Conservation (phyloP, 2,329 filamentous ascomycete species). For the Aplosporella prunicola region DNA sequence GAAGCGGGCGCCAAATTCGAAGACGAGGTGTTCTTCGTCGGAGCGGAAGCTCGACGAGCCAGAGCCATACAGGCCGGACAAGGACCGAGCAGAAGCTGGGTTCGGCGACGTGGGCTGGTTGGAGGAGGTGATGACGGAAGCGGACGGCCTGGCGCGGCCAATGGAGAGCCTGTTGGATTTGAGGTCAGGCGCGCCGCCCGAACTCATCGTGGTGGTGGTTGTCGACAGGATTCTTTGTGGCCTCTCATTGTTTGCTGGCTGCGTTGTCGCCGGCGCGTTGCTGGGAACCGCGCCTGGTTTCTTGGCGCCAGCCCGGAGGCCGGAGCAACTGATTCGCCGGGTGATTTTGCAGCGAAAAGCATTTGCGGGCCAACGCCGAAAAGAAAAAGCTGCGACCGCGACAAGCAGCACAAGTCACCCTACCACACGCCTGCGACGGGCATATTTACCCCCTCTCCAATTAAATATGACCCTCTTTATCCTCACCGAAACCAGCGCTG, state of each 20-base stretch:
- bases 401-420: conserved; percentile 3
- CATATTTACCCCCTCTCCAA: conserved; percentile 11
- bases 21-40: conserved; percentile 73
- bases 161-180: too few relatives aligned
- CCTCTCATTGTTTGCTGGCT: too few relatives aligned
- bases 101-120: conserved; percentile 29
- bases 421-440: conserved; percentile 9
- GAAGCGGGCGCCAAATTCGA: conserved; percentile 74
- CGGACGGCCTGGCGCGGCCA: conserved; percentile 4
- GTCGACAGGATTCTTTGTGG: too few relatives aligned
- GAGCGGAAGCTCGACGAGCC: conserved; percentile 46
- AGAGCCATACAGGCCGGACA: conserved; percentile 48
- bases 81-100: conserved; percentile 53
- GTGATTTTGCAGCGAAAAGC: too few relatives aligned
- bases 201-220: too few relatives aligned
- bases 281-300: too few relatives aligned
- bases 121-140: not conserved
- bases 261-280: too few relatives aligned
- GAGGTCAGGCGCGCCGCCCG: too few relatives aligned
- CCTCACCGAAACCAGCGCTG: conserved; percentile 87
- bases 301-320: too few relatives aligned
- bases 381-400: conserved; percentile 11
- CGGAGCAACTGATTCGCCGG: too few relatives aligned
- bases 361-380: conserved; percentile 7
- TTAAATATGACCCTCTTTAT: conserved; percentile 78